Percentiles rank a stretch among this genome's conserved stretches.
These are phyloP conservation scores for Aspergillus funiculosus DNA, from an alignment of 495 filamentous ascomycete genomes.

Conservation along the genomic window DNA sequence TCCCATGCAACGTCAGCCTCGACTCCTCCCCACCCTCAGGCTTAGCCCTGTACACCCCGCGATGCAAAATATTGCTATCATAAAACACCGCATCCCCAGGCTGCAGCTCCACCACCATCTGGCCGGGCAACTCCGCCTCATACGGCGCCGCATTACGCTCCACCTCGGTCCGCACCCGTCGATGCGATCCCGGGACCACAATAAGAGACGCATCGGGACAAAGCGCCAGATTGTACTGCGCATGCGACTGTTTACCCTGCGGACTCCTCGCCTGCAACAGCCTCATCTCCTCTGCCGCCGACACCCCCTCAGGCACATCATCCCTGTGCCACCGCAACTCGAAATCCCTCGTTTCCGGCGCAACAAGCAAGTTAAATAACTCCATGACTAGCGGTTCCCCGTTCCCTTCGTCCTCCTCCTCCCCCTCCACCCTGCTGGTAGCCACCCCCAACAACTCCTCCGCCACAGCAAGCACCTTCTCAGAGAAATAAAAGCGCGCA, in stretches of 20 bases:
- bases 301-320: conserved; percentile 56
- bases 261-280: conserved; percentile 41
- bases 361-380: conserved; percentile 71
- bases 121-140: conserved; percentile 51
- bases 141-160: conserved; percentile 60
- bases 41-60: conserved; percentile 60
- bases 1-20: conserved; percentile 76
- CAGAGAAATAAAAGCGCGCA: conserved; percentile 59
- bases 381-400: conserved; percentile 79
- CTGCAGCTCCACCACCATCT: conserved; percentile 56
- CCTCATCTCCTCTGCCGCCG: conserved; percentile 49
- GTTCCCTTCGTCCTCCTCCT: too few relatives aligned
- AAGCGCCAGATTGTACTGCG: conserved; percentile 75
- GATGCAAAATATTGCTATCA: conserved; percentile 80
- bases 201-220: conserved; percentile 61
- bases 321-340: conserved; percentile 73
- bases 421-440: conserved; percentile 25
- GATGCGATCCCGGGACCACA: conserved; percentile 66
- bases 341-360: conserved; percentile 57
- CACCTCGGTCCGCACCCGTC: conserved; percentile 54
- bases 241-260: conserved; percentile 49
- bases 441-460: conserved; percentile 49
- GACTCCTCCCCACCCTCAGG: conserved; percentile 43
- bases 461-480: conserved; percentile 49
- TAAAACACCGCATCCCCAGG: conserved; percentile 79